phyloP scores from a whole-genome alignment of 345 rosid genomes.

The Alliaria petiolata region DNA sequence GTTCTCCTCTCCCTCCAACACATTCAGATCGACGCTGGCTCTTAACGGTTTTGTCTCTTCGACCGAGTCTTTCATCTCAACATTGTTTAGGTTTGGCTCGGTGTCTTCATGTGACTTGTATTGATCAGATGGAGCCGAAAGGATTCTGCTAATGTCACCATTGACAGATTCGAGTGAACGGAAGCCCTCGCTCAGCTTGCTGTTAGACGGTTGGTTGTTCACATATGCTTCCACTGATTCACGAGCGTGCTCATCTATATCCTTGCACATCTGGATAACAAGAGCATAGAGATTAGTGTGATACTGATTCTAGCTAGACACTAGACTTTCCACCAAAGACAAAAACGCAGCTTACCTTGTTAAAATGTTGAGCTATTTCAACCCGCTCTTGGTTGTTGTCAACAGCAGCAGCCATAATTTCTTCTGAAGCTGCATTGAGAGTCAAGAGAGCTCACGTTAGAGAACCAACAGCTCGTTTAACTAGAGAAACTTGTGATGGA shows the following conservation, averaged over 20 bases:
- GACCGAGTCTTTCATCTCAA: conserved; percentile 21
- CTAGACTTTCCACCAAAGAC: not conserved
- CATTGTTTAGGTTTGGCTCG: conserved; percentile 23
- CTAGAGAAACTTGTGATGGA: not conserved
- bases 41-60: conserved; percentile 29
- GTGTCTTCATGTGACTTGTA: conserved; percentile 24
- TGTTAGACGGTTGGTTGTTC: conserved; percentile 32
- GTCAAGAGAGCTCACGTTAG: not conserved
- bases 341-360: conserved; percentile 41
- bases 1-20: conserved; percentile 28
- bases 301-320: conserved; percentile 13
- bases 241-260: conserved; percentile 45
- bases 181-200: conserved; percentile 51
- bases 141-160: conserved; percentile 42
- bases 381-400: conserved; percentile 55
- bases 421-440: conserved; percentile 53
- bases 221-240: conserved; percentile 43
- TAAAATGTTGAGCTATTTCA: conserved; percentile 50
- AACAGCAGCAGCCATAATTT: conserved; percentile 48
- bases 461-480: not conserved
- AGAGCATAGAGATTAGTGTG: not conserved
- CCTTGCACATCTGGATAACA: conserved; percentile 55
- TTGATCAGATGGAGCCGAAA: no score
- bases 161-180: conserved; percentile 42
- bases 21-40: conserved; percentile 30